Evolutionary conservation across 2,329 filamentous ascomycete species (phyloP), one percentile per base, ranked within the genome.

Genomic region (Ophiocordyceps unilateralis): DNA sequence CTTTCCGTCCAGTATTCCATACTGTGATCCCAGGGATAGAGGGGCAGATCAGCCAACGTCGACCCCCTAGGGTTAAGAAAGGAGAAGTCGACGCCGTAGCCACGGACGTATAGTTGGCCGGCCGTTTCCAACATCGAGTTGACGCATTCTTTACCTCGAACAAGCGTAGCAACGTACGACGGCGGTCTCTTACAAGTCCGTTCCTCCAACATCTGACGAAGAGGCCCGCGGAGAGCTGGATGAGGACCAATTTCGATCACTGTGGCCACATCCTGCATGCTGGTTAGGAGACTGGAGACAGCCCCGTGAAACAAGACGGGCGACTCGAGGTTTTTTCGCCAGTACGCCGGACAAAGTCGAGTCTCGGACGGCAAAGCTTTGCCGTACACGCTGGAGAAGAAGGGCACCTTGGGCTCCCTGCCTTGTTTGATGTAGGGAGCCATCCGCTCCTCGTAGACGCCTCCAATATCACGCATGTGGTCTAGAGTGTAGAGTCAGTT

Each of bases 11-110:
- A 57, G 38, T 42, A 49, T 3, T 28, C 42, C 11, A 40, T 43
- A 14, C 41, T 45, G 21, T 48, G 48, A 19, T 55, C 45, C 55
- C 55, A 58, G 1, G 51, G 46, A 17, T 58, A 58, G 4, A 45
- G 45, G 2, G 53, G 50, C 11, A 57, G 30, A 28, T 68, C 62
- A 3, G 55, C 63, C 5, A 68, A 45, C 2, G 66, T 41, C 4
- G 45, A 41, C 39, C 6, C 40, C 37, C 6, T 17, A 5, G n/a
- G 30, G 40, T 12, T 43, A 7, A 39, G 36, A 39, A 41, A 42
- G n/a, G 42, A 11, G 30, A 53, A 41, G 15, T 48, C 19, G 2
- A 52, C 42, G 1, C 45, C 19, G 19, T 50, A 41, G 3, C 45
- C 49, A 17, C 41, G 41, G 10, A 40, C 41, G 37, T 46, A 51